Conservation (phyloP, 139 green algal species). For the Choricystis sp. region DNA sequence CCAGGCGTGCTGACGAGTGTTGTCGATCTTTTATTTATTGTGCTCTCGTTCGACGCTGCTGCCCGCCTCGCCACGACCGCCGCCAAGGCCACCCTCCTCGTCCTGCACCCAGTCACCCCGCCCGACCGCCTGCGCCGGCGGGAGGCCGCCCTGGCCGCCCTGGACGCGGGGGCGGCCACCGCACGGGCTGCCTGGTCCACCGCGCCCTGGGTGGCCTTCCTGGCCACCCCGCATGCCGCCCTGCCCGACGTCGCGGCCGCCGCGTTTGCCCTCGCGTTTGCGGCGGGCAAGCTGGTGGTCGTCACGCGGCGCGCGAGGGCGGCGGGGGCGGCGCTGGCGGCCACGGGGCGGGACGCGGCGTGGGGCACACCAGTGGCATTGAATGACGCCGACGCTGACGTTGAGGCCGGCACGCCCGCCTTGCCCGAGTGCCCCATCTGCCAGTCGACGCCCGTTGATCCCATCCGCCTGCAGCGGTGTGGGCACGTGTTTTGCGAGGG, state of each 20-base stretch:
- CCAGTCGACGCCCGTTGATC: constrained; percentile 34
- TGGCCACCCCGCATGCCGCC: neutral
- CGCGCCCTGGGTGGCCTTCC: neutral
- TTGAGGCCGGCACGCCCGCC: neutral
- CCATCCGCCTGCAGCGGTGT: constrained; percentile 44
- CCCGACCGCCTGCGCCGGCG: neutral
- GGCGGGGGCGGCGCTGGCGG: too few species aligned
- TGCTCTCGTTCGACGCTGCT: neutral
- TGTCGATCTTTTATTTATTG: too few species aligned
- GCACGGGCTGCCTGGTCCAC: too few species aligned
- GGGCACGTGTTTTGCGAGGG: constrained; percentile 62
- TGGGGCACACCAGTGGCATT: too few species aligned
- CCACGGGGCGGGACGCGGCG: too few species aligned
- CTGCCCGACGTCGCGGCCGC: neutral
- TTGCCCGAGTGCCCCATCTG: constrained; percentile 56
- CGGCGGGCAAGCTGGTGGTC: neutral
- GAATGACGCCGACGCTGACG: too few species aligned
- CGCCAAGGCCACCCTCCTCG: neutral
- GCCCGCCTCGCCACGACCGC: neutral
- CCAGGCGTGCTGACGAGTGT: too few species aligned
- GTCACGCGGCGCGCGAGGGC: neutral
- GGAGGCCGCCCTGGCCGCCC: neutral
- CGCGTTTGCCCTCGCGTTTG: neutral
- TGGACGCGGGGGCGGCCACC: neutral
- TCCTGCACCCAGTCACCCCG: neutral